Percentiles rank a stretch among this genome's conserved stretches.
Conservation (phyloP, 768 basidiomycete genomes). For the Trametes cingulata region DNA sequence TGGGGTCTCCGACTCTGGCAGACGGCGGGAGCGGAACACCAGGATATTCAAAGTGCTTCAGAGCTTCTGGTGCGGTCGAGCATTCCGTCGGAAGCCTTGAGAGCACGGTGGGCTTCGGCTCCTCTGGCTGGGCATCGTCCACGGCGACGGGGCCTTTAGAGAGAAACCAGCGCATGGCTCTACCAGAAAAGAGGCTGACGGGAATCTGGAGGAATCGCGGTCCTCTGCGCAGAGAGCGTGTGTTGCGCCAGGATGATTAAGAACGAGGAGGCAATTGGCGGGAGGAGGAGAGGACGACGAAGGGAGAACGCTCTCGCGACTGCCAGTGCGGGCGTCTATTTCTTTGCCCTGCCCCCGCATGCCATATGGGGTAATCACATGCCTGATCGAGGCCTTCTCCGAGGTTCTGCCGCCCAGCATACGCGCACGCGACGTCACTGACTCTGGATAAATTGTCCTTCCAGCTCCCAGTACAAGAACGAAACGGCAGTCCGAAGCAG, state of each 20-base stretch:
- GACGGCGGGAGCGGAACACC: slow-evolving; percentile 70
- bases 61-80: slow-evolving; percentile 27
- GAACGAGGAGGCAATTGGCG: slow-evolving; percentile 1
- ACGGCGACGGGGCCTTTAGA: slow-evolving; percentile 5
- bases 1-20: slow-evolving; percentile 63
- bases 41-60: slow-evolving; percentile 62
- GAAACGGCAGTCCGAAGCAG: slow-evolving; percentile 3
- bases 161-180: slow-evolving; percentile 15
- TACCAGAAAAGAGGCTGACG: background rate
- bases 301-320: slow-evolving; percentile 11
- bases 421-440: slow-evolving; percentile 12
- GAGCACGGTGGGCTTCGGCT: slow-evolving; percentile 1
- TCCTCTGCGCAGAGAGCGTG: background rate
- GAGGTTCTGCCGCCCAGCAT: background rate
- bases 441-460: slow-evolving; percentile 4
- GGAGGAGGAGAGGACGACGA: slow-evolving; percentile 19
- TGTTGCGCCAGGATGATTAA: slow-evolving; percentile 1
- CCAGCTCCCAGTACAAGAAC: slow-evolving; percentile 8
- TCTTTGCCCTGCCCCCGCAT: background rate
- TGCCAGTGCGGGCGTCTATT: background rate
- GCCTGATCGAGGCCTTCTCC: slow-evolving; percentile 8
- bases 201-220: background rate
- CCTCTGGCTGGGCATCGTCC: slow-evolving; percentile 8
- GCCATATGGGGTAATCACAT: slow-evolving; percentile 15
- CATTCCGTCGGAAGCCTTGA: background rate